Base-by-base conservation (phyloP, 768 basidiomycete genomes). In the Lactarius quietus region DNA sequence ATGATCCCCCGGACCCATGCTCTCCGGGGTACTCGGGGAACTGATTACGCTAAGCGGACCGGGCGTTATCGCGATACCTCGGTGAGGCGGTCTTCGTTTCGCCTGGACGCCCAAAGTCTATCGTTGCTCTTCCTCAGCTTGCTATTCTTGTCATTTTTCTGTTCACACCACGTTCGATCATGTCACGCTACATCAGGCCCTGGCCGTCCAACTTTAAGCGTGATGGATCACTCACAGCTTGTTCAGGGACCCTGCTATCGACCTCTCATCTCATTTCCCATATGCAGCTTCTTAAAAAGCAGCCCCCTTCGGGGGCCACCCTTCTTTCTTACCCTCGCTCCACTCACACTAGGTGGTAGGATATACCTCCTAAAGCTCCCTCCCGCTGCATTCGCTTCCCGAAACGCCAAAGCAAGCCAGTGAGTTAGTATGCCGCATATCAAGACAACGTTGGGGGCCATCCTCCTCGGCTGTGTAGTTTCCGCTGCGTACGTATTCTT, bases 371-470 rank as follows among this genome's bases (percentile, higher is more conserved):
- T 9, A n/a, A 45, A 10, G 1, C 20, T 41, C 41, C n/a, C 43
- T 3, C 12, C 14, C 15, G 33, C 26, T 53, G 12, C 26, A 15
- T 29, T 17, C 53, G n/a, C 43, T 45, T 15, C 53, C 54, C 31
- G 28, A 35, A 4, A 23, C 54, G 54, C 31, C 18, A 5, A n/a
- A 55, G 18, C 9, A n/a, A 55, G 18, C n/a, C 29, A 28, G 51
- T 12, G 26, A 18, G 51, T n/a, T 15, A 29, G 29, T 10, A 28
- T 41, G 35, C 2, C 36, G 29, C 52, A 53, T 18, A 53, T 61
- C 53, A 56, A 55, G 59, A 26, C 39, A 39, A 65, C 64, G 12
- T 59, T 65, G 20, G 64, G 64, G 38, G 53, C 64, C 10, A 65
- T 65, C 53, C 64, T 65, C 29, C 38, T 61, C 5, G 64, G 64